Conservation (phyloP, 495 filamentous ascomycete genomes). For the Xylaria bambusicola region DNA sequence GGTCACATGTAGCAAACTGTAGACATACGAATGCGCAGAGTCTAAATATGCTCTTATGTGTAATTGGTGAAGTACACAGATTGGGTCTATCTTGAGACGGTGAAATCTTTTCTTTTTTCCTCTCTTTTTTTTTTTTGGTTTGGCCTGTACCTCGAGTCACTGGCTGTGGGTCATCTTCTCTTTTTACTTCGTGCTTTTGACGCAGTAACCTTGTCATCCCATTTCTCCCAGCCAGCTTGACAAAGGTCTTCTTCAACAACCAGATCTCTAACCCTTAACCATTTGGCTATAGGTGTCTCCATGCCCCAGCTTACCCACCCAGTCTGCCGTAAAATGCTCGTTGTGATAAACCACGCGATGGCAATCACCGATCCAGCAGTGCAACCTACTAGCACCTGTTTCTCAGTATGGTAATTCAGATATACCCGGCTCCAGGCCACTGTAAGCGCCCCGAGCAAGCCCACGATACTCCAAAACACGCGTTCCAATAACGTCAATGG, state of each 20-base stretch:
- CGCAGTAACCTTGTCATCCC: slow-evolving; percentile 60
- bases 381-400: slow-evolving; percentile 81
- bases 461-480: slow-evolving; percentile 55
- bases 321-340: slow-evolving; percentile 59
- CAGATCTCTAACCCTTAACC: slow-evolving; percentile 76
- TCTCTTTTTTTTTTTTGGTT: too few species aligned
- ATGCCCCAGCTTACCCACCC: slow-evolving; percentile 69
- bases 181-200: slow-evolving; percentile 26
- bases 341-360: slow-evolving; percentile 75
- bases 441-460: slow-evolving; percentile 60
- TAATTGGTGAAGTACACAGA: too few species aligned
- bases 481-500: slow-evolving; percentile 62
- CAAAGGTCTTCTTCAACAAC: slow-evolving; percentile 87
- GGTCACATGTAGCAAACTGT: not conserved
- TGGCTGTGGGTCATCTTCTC: slow-evolving; percentile 2
- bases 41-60: too few species aligned
- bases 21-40: too few species aligned
- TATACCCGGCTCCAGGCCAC: slow-evolving; percentile 86
- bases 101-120: too few species aligned
- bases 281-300: slow-evolving; percentile 63
- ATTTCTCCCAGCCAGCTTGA: slow-evolving; percentile 91
- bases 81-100: too few species aligned
- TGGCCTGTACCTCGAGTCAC: too few species aligned
- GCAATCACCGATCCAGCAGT: slow-evolving; percentile 72
- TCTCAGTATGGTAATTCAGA: slow-evolving; percentile 87